Percentiles rank a stretch among this genome's conserved stretches.
phyloP scores from a whole-genome alignment of 2,329 filamentous ascomycete genomes.

The Penicillium occitanis region DNA sequence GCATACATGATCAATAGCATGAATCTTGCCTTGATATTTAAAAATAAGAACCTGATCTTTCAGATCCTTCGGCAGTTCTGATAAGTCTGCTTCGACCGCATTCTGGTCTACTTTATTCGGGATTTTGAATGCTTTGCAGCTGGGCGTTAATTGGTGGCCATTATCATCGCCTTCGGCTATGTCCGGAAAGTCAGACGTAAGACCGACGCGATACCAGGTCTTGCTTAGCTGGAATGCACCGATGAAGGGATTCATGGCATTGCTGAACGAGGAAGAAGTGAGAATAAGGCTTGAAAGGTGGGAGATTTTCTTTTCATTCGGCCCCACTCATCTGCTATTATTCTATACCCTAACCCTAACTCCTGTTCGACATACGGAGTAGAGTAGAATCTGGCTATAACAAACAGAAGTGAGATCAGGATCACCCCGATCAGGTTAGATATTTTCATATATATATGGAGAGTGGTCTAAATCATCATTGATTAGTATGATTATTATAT shows the following conservation, averaged over 20 bases:
- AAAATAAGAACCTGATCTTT: slow-evolving; percentile 66
- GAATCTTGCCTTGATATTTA: slow-evolving; percentile 61
- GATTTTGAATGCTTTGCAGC: slow-evolving; percentile 61
- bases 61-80: slow-evolving; percentile 44
- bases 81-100: slow-evolving; percentile 24
- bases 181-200: slow-evolving; percentile 57
- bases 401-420: too few species aligned
- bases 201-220: slow-evolving; percentile 58
- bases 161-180: slow-evolving; percentile 41
- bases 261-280: neutral
- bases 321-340: neutral
- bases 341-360: neutral
- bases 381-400: too few species aligned
- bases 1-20: slow-evolving; percentile 65
- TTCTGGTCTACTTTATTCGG: slow-evolving; percentile 40
- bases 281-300: neutral
- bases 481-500: too few species aligned
- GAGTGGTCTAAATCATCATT: too few species aligned
- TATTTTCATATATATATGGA: too few species aligned
- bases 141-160: slow-evolving; percentile 45
- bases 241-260: slow-evolving; percentile 19
- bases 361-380: too few species aligned
- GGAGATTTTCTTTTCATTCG: neutral
- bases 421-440: too few species aligned
- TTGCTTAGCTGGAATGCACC: slow-evolving; percentile 27